Conservation (phyloP, 2,329 filamentous ascomycete species). For the Amphichorda felina region DNA sequence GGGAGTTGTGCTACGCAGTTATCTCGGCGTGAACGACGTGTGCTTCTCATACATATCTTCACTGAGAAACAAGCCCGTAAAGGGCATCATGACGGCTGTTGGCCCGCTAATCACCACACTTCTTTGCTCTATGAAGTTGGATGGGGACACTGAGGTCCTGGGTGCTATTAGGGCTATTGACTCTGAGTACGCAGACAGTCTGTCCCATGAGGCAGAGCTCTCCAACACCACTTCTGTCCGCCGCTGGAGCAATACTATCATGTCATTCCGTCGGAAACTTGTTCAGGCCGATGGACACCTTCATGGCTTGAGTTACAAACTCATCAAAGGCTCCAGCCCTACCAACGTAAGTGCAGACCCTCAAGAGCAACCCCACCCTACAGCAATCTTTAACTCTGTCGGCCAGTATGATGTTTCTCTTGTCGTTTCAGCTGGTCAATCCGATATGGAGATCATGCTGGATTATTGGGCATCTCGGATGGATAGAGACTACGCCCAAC, state of each 20-base stretch:
- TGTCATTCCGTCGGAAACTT: slow-evolving; percentile 4
- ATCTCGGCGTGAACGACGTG: slow-evolving; percentile 3
- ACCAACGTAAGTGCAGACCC: slow-evolving; percentile 3
- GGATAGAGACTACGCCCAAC: slow-evolving; percentile 3
- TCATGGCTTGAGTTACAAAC: slow-evolving; percentile 3
- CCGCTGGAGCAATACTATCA: slow-evolving; percentile 5
- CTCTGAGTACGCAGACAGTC: slow-evolving; percentile 3
- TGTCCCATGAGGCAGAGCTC: slow-evolving; percentile 4
- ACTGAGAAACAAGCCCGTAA: slow-evolving; percentile 3
- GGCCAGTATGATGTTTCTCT: slow-evolving; percentile 4
- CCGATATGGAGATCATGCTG: slow-evolving; percentile 3
- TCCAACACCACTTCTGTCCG: slow-evolving; percentile 2
- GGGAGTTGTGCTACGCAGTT: slow-evolving; percentile 3
- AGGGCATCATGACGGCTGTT: slow-evolving; percentile 5
- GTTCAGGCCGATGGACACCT: slow-evolving; percentile 3
- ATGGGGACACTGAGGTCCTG: slow-evolving; percentile 2
- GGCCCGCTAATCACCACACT: slow-evolving; percentile 4
- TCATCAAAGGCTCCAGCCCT: slow-evolving; percentile 3
- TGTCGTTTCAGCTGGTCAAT: slow-evolving; percentile 3
- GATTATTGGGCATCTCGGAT: slow-evolving; percentile 5
- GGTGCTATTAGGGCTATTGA: slow-evolving; percentile 3
- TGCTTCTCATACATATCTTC: slow-evolving; percentile 5
- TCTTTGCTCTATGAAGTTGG: slow-evolving; percentile 4
- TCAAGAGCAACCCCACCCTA: too few species aligned
- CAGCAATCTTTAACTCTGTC: too few species aligned